Evolutionary conservation across 2,329 filamentous ascomycete species (phyloP).

Genomic region (Aspergillus ibericus): DNA sequence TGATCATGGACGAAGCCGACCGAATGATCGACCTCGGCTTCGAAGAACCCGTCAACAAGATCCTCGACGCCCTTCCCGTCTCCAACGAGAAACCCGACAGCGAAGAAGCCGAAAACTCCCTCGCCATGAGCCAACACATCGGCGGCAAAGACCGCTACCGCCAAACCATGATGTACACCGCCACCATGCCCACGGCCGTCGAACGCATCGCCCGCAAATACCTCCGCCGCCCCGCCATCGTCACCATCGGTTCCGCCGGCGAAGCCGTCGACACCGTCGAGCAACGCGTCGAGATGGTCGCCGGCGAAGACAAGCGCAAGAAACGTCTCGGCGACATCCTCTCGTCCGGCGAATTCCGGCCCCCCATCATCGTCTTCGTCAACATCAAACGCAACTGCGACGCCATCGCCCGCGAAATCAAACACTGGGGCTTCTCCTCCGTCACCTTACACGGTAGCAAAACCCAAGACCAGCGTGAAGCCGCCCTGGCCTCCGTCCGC

Average conservation of each 20-base stretch:
- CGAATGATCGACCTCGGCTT: conserved; percentile 99
- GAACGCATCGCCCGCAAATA: conserved; percentile 98
- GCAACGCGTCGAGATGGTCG: conserved; percentile 88
- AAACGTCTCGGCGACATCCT: conserved; percentile 93
- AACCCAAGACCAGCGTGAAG: conserved; percentile 96
- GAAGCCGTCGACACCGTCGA: conserved; percentile 98
- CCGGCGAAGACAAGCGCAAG: conserved; percentile 93
- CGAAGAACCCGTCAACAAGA: conserved; percentile 96
- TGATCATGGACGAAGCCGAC: conserved; percentile 99
- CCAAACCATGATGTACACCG: conserved; percentile 99
- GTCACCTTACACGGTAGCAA: conserved; percentile 95
- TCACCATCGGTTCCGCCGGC: conserved; percentile 90
- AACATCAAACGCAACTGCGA: conserved; percentile 99
- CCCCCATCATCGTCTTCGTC: conserved; percentile 98
- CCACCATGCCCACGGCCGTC: conserved; percentile 90
- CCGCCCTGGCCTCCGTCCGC: conserved; percentile 81
- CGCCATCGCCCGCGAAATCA: conserved; percentile 89
- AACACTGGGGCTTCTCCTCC: conserved; percentile 84
- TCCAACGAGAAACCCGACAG: conserved; percentile 93
- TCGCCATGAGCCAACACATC: conserved; percentile 79
- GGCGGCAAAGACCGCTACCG: conserved; percentile 77
- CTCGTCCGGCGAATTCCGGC: conserved; percentile 71
- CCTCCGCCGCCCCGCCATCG: conserved; percentile 84
- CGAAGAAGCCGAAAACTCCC: conserved; percentile 82
- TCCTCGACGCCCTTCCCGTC: conserved; percentile 89